Evolutionary conservation across 2,329 filamentous ascomycete genomes (phyloP).

Genomic region (Aspergillus ustus): DNA sequence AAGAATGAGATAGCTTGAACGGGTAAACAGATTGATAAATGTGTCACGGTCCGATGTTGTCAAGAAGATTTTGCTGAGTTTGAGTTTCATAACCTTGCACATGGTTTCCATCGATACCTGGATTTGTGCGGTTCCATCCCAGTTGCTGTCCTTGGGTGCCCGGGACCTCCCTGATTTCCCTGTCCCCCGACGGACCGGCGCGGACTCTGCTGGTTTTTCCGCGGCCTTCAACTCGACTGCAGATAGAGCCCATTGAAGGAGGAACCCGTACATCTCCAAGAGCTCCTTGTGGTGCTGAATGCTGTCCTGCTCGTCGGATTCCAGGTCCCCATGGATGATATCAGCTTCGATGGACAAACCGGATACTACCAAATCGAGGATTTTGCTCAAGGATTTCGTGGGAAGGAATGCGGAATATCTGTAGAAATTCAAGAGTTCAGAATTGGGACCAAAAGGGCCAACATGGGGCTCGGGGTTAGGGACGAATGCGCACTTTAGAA

Average conservation of each 20-base stretch:
- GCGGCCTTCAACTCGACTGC: constrained; percentile 93
- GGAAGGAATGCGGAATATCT: constrained; percentile 84
- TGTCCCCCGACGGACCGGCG: constrained; percentile 73
- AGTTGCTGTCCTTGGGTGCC: constrained; percentile 71
- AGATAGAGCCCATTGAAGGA: constrained; percentile 92
- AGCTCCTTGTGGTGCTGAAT: constrained; percentile 86
- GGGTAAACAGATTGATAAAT: constrained; percentile 87
- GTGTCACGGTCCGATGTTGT: constrained; percentile 97
- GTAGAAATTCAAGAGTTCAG: constrained; percentile 67
- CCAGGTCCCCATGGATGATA: constrained; percentile 80
- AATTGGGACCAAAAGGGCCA: constrained; percentile 55
- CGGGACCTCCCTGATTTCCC: constrained; percentile 76
- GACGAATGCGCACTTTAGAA: constrained; percentile 86
- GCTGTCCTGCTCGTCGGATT: constrained; percentile 87
- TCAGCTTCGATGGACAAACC: constrained; percentile 86
- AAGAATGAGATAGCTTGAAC: constrained; percentile 89
- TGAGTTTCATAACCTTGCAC: constrained; percentile 93
- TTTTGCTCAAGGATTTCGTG: constrained; percentile 82
- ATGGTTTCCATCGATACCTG: constrained; percentile 89
- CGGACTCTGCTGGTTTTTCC: constrained; percentile 78
- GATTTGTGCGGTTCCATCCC: constrained; percentile 88
- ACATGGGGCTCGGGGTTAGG: constrained; percentile 43
- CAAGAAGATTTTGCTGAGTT: constrained; percentile 88
- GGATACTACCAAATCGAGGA: constrained; percentile 87
- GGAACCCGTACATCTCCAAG: constrained; percentile 90